phyloP scores from a whole-genome alignment of 352 stramenopile genomes.

The Stramenopiles sp. region DNA sequence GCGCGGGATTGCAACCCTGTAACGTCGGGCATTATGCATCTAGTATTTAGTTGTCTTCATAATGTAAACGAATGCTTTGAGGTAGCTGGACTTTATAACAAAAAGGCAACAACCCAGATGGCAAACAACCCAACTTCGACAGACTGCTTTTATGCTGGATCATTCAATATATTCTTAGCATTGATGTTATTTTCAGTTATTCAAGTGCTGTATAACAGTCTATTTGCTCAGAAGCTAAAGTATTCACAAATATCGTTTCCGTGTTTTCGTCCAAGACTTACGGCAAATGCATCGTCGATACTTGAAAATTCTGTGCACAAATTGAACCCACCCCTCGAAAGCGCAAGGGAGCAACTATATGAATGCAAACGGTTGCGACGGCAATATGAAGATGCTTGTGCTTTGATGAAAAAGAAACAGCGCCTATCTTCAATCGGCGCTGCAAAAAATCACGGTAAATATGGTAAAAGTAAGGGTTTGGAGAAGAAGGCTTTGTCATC shows the following conservation, averaged over 20 bases:
- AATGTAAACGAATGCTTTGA: too few species aligned
- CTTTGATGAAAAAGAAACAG: neutral
- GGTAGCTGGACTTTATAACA: too few species aligned
- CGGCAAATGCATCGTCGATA: neutral
- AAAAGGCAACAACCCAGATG: too few species aligned
- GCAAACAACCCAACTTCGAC: neutral
- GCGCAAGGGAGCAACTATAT: constrained; percentile 2
- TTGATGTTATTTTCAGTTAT: neutral
- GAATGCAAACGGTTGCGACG: neutral
- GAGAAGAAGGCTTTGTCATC: neutral
- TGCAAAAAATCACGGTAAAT: neutral
- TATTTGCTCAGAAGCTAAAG: neutral
- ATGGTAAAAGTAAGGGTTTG: neutral
- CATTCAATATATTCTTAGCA: neutral
- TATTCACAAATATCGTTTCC: neutral
- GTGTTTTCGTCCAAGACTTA: constrained; percentile 7
- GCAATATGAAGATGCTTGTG: neutral
- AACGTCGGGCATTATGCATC: too few species aligned
- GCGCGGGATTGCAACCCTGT: too few species aligned
- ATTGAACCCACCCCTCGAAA: neutral
- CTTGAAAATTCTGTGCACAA: neutral
- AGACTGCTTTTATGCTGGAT: neutral
- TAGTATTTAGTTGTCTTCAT: too few species aligned
- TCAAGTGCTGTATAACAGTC: neutral
- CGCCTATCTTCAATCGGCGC: neutral